phyloP scores from a whole-genome alignment of 768 basidiomycete genomes.

The Amanita subjunquillea region DNA sequence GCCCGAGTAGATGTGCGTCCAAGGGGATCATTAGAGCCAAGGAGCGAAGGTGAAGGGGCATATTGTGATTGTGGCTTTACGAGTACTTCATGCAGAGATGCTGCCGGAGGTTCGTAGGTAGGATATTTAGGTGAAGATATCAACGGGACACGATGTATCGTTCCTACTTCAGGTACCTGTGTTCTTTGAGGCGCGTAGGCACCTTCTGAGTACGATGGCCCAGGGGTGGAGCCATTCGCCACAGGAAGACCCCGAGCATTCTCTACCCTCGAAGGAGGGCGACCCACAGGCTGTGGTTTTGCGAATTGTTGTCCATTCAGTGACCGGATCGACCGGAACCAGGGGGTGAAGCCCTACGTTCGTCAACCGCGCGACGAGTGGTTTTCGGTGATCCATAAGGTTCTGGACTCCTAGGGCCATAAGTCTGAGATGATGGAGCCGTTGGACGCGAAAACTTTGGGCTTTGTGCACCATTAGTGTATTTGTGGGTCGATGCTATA shows the following conservation, averaged over 20 bases:
- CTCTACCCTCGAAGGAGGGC: slow-evolving; percentile 9
- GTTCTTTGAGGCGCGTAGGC: slow-evolving; percentile 21
- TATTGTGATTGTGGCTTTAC: slow-evolving; percentile 45
- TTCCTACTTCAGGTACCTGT: slow-evolving; percentile 1
- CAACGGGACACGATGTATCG: slow-evolving; percentile 10
- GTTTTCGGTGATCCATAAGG: slow-evolving; percentile 4
- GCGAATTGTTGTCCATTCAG: slow-evolving; percentile 15
- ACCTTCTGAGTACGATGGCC: slow-evolving; percentile 23
- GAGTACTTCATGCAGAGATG: slow-evolving; percentile 20
- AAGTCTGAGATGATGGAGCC: not conserved
- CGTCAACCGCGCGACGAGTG: slow-evolving; percentile 9
- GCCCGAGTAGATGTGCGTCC: slow-evolving; percentile 61
- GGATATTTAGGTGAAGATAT: slow-evolving; percentile 10
- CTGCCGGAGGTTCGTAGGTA: not conserved
- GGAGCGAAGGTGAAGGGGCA: slow-evolving; percentile 75
- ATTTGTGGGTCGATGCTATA: not conserved
- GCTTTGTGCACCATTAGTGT: not conserved
- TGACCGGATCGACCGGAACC: slow-evolving; percentile 13
- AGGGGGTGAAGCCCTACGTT: slow-evolving; percentile 23
- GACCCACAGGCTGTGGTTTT: slow-evolving; percentile 8
- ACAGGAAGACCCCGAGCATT: slow-evolving; percentile 26
- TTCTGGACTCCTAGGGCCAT: not conserved
- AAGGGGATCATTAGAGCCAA: slow-evolving; percentile 77
- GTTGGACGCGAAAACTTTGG: not conserved
- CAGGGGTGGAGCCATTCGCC: slow-evolving; percentile 33